Conservation (phyloP, 805 yeast genomes). For the Phaffomyces opuntiae region DNA sequence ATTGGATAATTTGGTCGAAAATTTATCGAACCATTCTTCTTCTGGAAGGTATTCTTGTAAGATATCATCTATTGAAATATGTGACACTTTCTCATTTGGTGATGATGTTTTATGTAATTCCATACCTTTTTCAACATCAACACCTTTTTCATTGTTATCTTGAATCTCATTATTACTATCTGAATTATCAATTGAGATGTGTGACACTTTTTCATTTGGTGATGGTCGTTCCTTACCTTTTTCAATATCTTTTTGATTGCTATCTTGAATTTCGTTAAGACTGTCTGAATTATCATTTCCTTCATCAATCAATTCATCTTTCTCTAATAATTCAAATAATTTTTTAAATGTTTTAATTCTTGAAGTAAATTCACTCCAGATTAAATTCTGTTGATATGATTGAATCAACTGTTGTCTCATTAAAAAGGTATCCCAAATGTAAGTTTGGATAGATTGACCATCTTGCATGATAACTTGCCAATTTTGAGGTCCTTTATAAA, state of each 20-base stretch:
- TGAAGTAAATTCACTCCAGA: conserved; percentile 7
- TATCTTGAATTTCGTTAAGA: too few relatives aligned
- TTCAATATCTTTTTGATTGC: background rate
- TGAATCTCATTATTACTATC: too few relatives aligned
- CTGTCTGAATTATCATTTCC: too few relatives aligned
- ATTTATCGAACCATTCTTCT: conserved; percentile 5
- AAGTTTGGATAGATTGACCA: conserved; percentile 9
- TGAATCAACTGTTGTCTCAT: conserved; percentile 10
- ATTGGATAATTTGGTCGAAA: conserved; percentile 1
- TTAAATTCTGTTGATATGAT: conserved; percentile 5
- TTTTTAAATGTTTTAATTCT: conserved; percentile 4
- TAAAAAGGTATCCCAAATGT: conserved; percentile 8
- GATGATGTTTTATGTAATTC: too few relatives aligned
- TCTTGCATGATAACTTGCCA: conserved; percentile 8
- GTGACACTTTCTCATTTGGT: too few relatives aligned
- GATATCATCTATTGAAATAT: too few relatives aligned
- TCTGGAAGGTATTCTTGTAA: background rate
- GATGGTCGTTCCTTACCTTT: too few relatives aligned
- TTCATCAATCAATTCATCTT: background rate
- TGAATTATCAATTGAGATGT: too few relatives aligned
- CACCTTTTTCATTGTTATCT: background rate
- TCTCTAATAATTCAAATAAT: background rate
- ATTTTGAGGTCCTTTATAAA: conserved; percentile 1
- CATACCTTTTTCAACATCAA: too few relatives aligned
- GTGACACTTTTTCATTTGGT: too few relatives aligned